A percentile compares a stretch with the other conserved stretches of the same genome.
Conservation (phyloP, 176 grass and related monocot genomes). For the Oryza rufipogon region DNA sequence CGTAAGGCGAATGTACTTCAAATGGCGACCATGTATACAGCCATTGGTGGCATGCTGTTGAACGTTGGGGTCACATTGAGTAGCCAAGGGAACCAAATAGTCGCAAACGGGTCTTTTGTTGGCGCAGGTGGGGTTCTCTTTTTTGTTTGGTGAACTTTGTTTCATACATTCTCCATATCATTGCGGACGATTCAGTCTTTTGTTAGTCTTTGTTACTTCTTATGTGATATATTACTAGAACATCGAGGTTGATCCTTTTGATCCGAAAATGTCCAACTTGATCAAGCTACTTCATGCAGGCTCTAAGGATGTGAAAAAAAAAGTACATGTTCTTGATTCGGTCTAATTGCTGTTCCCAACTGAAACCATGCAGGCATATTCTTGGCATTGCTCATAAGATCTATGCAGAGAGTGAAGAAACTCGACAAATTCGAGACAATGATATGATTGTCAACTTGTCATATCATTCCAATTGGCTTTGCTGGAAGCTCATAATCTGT, state of each 20-base stretch:
- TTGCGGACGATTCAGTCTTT: neutral
- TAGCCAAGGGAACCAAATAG: constrained; percentile 72
- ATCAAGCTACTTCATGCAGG: neutral
- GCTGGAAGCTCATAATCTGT: neutral
- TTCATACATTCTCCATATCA: neutral
- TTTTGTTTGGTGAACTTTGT: neutral
- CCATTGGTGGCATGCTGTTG: constrained; percentile 79
- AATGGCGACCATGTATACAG: constrained; percentile 87
- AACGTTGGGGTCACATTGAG: constrained; percentile 81
- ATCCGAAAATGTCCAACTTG: neutral
- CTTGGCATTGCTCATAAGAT: constrained; percentile 63
- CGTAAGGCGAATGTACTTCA: constrained; percentile 83
- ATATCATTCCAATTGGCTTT: neutral
- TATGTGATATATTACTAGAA: neutral
- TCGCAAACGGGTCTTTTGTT: constrained; percentile 75
- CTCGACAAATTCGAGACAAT: constrained; percentile 91
- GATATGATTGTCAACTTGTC: constrained; percentile 43
- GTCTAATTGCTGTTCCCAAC: constrained; percentile 26
- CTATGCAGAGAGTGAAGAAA: constrained; percentile 81
- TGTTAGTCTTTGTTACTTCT: neutral
- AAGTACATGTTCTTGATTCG: constrained; percentile 8
- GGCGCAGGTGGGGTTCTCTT: constrained; percentile 61
- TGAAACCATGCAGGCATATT: constrained; percentile 66
- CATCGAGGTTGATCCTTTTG: neutral
- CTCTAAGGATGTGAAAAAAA: neutral